Evolutionary conservation across 2,329 filamentous ascomycete species (phyloP).

Genomic region (Trichoderma semiorbis): DNA sequence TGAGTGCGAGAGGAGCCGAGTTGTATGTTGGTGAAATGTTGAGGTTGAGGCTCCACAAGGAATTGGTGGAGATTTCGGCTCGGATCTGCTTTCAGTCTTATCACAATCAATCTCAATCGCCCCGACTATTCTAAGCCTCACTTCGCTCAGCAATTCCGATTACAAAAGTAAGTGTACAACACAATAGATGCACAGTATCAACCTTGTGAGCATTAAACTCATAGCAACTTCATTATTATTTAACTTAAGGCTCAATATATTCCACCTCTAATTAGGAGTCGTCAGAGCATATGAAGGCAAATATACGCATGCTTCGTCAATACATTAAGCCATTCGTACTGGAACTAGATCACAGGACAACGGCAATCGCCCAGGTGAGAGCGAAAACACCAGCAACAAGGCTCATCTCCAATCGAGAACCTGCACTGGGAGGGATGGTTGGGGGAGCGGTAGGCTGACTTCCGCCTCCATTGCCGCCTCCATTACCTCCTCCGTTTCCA

Average conservation of each 20-base stretch:
- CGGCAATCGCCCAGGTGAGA: constrained; percentile 24
- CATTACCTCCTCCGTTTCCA: constrained; percentile 6
- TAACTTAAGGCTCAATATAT: background rate
- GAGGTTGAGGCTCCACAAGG: constrained; percentile 2
- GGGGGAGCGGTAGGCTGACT: constrained; percentile 15
- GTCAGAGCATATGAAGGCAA: background rate
- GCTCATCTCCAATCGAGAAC: constrained; percentile 25
- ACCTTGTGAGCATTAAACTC: background rate
- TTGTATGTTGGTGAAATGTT: background rate
- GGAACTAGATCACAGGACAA: constrained; percentile 22
- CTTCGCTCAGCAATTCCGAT: background rate
- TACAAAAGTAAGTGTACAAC: background rate
- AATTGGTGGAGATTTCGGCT: background rate
- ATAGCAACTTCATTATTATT: background rate
- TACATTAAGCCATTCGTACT: background rate
- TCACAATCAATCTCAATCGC: background rate
- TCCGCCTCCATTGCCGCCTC: constrained; percentile 13
- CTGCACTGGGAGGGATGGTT: constrained; percentile 18
- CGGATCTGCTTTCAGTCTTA: background rate
- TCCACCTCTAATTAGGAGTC: background rate
- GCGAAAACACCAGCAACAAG: constrained; percentile 26
- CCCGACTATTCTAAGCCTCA: background rate
- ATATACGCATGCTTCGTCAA: background rate
- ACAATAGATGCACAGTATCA: background rate
- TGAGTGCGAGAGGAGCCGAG: background rate